Conservation (phyloP, 2,329 filamentous ascomycete genomes). For the Claviceps capensis region DNA sequence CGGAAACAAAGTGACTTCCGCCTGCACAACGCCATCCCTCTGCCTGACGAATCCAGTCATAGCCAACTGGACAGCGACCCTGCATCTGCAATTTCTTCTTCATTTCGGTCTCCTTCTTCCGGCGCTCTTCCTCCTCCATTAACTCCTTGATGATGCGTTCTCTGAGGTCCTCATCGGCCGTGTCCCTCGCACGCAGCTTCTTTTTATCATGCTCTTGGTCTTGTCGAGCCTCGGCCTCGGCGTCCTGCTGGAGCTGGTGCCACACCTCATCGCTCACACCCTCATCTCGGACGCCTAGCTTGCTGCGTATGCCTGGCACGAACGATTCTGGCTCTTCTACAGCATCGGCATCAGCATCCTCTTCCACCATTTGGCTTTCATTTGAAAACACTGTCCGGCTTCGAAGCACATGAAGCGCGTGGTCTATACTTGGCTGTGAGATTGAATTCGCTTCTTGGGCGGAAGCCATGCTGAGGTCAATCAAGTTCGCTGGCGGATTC, state of each 20-base stretch:
- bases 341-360: slow-evolving; percentile 1
- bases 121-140: slow-evolving; percentile 23
- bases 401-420: too few species aligned
- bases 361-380: slow-evolving; percentile 2
- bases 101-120: slow-evolving; percentile 23
- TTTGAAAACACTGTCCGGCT: background rate
- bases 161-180: slow-evolving; percentile 15
- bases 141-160: slow-evolving; percentile 24
- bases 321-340: too few species aligned
- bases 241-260: slow-evolving; percentile 43
- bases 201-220: slow-evolving; percentile 24
- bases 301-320: background rate
- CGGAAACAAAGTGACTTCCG: slow-evolving; percentile 19
- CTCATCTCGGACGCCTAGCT: slow-evolving; percentile 29
- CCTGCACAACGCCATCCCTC: slow-evolving; percentile 48
- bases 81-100: slow-evolving; percentile 34
- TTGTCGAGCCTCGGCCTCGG: slow-evolving; percentile 19
- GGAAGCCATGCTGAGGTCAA: background rate
- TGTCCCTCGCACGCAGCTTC: slow-evolving; percentile 14
- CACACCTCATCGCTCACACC: slow-evolving; percentile 48
- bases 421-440: background rate
- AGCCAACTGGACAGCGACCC: slow-evolving; percentile 45
- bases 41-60: slow-evolving; percentile 39
- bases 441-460: background rate
- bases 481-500: background rate